Evolutionary conservation across 73 alveolate genomes (phyloP).

Genomic region (Halteria grandinella): DNA sequence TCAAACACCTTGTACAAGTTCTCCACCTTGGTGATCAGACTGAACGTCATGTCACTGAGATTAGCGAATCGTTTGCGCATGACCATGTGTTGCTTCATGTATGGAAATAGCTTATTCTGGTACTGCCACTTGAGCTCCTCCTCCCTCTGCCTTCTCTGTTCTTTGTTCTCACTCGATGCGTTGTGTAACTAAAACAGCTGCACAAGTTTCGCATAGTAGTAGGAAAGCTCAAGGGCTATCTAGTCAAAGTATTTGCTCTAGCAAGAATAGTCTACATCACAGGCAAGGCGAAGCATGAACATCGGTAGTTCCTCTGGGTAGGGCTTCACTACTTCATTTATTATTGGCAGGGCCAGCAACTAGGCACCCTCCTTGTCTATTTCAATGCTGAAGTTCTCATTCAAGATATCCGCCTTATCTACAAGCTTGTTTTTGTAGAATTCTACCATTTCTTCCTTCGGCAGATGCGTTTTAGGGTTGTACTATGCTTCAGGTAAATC

Average conservation of each 20-base stretch:
- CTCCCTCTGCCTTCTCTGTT: slow-evolving; percentile 26
- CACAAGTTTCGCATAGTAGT: slow-evolving; percentile 52
- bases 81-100: slow-evolving; percentile 44
- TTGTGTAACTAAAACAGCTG: slow-evolving; percentile 1
- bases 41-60: slow-evolving; percentile 35
- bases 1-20: slow-evolving; percentile 74
- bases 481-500: slow-evolving; percentile 52
- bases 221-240: slow-evolving; percentile 57
- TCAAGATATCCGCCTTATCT: slow-evolving; percentile 35
- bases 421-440: slow-evolving; percentile 32
- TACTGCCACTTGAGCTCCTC: slow-evolving; percentile 32
- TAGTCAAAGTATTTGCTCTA: slow-evolving; percentile 30
- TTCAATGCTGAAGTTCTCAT: slow-evolving; percentile 55
- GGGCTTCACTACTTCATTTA: slow-evolving; percentile 71
- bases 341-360: slow-evolving; percentile 60
- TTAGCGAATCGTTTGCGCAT: slow-evolving; percentile 48
- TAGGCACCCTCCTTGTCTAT: slow-evolving; percentile 29
- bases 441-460: slow-evolving; percentile 40
- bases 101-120: slow-evolving; percentile 62
- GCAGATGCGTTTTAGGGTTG: slow-evolving; percentile 48
- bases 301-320: slow-evolving; percentile 67
- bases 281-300: slow-evolving; percentile 63
- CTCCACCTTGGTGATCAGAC: slow-evolving; percentile 57
- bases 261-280: slow-evolving; percentile 61
- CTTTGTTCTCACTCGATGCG: slow-evolving; percentile 13